Evolutionary conservation across 2,329 filamentous ascomycete genomes (phyloP), one percentile per base, ranked within the genome.

Genomic region (Colletotrichum sp.): DNA sequence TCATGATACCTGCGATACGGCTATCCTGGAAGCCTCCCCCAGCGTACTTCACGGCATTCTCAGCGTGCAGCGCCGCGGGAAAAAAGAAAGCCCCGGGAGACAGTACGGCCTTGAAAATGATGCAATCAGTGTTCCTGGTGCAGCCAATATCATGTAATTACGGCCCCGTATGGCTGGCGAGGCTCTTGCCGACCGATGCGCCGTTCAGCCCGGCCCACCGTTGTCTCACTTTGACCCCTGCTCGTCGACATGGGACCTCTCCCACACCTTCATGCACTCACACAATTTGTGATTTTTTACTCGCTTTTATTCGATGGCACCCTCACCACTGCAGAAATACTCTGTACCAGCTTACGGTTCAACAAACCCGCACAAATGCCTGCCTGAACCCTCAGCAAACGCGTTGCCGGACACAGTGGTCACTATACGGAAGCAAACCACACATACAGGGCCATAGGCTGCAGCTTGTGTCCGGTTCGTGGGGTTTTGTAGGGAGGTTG

Each of bases 101-200:
- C 65, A 56, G 59, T 62, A 64, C 70, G 63, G 63, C 55, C 38
- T 59, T 26, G 58, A 75, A 69, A 64, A 75, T 77, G 77, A 77
- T 78, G 77, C 77, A 76, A 72, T 73, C 63, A 69, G 61, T 43
- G 36, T 62, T 56, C 34, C 30, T 38, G 72, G 65, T 34, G 58
- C 76, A 58, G 48, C 61, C 74, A 77, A 70, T 73, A 71, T 77
- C 71, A 59, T 73, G 62, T 69, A 75, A 69, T 74, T 75, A 73
- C 58, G 69, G 69, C 55, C 63, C 73, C 48, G 58, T 76, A 61
- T 74, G 62, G 36, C 66, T 71, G 66, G 73, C 77, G 67, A 78
- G 77, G 77, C 75, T 78, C 73, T 76, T 78, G 77, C 77, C 77
- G 77, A 78, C 75, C 67, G 69, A 74, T 71, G 73, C 73, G 73